A percentile compares a stretch with the other conserved stretches of the same genome.
phyloP scores from a whole-genome alignment of 495 filamentous ascomycete species.

The Rusavskia elegans region DNA sequence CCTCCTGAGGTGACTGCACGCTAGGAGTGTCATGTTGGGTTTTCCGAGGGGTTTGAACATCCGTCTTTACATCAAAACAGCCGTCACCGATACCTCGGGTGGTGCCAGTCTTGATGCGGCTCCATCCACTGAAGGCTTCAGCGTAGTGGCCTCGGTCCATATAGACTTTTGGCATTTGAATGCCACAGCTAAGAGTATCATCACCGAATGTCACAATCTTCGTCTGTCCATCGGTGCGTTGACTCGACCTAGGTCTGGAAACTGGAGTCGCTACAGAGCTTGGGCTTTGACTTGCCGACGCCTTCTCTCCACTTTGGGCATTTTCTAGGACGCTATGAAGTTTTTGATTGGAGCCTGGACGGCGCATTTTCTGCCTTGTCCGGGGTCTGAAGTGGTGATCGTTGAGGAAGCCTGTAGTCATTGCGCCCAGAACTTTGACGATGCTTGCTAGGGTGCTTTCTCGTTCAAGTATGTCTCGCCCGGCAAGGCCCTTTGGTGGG shows the following conservation, averaged over 20 bases:
- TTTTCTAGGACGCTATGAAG: too few species aligned
- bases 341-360: background rate
- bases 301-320: too few species aligned
- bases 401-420: slow-evolving; percentile 51
- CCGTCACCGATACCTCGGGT: background rate
- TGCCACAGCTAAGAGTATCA: slow-evolving; percentile 6
- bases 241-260: too few species aligned
- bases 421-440: slow-evolving; percentile 42
- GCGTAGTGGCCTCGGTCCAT: slow-evolving; percentile 5
- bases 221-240: too few species aligned
- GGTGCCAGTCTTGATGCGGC: slow-evolving; percentile 45
- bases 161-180: slow-evolving; percentile 24
- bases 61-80: background rate
- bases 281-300: too few species aligned
- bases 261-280: too few species aligned
- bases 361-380: background rate
- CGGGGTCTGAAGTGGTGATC: slow-evolving; percentile 48
- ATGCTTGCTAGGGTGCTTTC: slow-evolving; percentile 34
- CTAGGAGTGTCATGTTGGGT: background rate
- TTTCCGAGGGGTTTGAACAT: too few species aligned
- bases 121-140: slow-evolving; percentile 43
- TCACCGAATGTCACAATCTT: background rate
- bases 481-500: background rate
- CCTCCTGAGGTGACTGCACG: background rate
- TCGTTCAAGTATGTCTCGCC: slow-evolving; percentile 18